Evolutionary conservation across 441 rosid genomes (phyloP), one percentile per base, ranked within the genome.

Genomic region (Pelargonium myrrhifolium): DNA sequence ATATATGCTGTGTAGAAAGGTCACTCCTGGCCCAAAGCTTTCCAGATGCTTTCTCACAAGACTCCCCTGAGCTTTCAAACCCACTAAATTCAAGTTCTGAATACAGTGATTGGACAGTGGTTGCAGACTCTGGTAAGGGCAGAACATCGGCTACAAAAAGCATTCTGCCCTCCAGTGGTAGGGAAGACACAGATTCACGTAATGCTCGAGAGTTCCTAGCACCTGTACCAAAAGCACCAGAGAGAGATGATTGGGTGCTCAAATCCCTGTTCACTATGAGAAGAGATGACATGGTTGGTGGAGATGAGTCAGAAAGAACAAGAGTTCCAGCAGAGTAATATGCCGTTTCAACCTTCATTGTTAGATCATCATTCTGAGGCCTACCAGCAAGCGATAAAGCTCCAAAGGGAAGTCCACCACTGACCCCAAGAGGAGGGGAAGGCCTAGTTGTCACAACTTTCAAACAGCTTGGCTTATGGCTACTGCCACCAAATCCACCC

Each of bases 11-110:
- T 68, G 89, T 85, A 56, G 89, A 84, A 79, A 94, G 94, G 71
- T 94, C 97, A 81, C 91, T 90, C 82, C 88, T 88, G 62, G 98
- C 97, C 98, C 99, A 92, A 74, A 92, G 92, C 76, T 88, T 89
- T 75, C 83, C 90, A 74, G 84, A 89, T 43, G 86, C 86, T 77
- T 81, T 92, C 77, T 92, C 99, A 78, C 75, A 86, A 75, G 91
- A 81, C 79, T 83, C 97, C 56, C 74, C 82, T 1, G 86, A 79
- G 79, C 76, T 83, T 70, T 87, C 93, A 58, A 82, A 74, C 77
- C 96, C 92, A 65, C 84, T 83, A 79, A 84, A 85, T 73, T 87
- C 98, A 73, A 88, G 84, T 85, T 86, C 96, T 5, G 97, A 85
- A 82, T 92, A 92, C 28, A 94, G 74, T 18, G 98, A 88, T 68